Conservation (phyloP, 2,329 filamentous ascomycete species). For the Mycosphaerella arachidis region DNA sequence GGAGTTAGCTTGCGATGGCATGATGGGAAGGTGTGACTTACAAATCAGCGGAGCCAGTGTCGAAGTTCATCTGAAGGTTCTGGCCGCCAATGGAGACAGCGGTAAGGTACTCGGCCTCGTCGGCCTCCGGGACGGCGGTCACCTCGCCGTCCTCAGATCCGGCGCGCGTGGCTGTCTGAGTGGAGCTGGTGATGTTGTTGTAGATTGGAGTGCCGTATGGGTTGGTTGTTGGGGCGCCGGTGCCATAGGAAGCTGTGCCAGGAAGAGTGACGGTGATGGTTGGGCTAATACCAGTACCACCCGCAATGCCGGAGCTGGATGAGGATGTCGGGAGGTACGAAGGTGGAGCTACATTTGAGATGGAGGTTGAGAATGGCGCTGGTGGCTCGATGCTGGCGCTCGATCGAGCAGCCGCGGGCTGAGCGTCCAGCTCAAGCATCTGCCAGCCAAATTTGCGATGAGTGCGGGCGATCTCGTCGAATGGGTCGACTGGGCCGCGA, state of each 20-base stretch:
- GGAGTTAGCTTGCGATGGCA: constrained; percentile 3
- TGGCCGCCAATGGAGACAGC: constrained; percentile 67
- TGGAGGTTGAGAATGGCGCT: not conserved
- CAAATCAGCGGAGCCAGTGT: constrained; percentile 71
- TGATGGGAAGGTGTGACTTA: constrained; percentile 35
- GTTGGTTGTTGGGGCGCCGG: constrained; percentile 1
- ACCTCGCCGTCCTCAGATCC: constrained; percentile 43
- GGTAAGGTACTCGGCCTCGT: constrained; percentile 66
- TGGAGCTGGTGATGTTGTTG: constrained; percentile 7
- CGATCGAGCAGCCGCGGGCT: not conserved
- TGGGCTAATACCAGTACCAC: not conserved
- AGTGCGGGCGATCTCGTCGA: constrained; percentile 59
- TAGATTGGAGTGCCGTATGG: constrained; percentile 1
- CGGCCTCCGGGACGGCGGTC: constrained; percentile 58
- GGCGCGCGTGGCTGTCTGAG: constrained; percentile 11
- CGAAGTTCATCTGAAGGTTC: constrained; percentile 64
- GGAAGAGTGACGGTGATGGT: not conserved
- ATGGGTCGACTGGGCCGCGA: constrained; percentile 57
- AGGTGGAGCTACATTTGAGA: not conserved
- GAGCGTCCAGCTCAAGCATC: constrained; percentile 17
- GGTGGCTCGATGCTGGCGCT: not conserved
- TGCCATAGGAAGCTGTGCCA: not conserved
- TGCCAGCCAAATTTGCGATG: constrained; percentile 60
- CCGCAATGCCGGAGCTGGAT: not conserved
- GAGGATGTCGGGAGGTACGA: not conserved